Conservation (phyloP, 2,329 filamentous ascomycete genomes). For the Botrytis deweyae region DNA sequence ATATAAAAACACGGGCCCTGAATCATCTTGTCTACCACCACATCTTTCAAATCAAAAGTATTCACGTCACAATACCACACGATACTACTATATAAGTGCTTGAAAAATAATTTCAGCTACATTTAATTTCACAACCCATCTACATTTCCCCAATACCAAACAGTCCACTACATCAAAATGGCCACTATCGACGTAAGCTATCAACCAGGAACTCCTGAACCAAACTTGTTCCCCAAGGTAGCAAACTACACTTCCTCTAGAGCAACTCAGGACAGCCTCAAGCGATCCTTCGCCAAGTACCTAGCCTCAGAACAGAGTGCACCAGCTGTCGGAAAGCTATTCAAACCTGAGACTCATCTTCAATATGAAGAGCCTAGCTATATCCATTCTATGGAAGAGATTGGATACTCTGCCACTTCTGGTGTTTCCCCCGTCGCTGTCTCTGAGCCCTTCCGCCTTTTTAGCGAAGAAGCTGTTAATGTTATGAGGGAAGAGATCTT, state of each 20-base stretch:
- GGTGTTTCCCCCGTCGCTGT: conserved; percentile 64
- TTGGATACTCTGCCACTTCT: conserved; percentile 53
- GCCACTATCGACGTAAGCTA: conserved; percentile 33
- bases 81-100: background rate
- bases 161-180: conserved; percentile 26
- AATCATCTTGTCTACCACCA: background rate
- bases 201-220: conserved; percentile 32
- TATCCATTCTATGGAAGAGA: conserved; percentile 59
- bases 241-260: conserved; percentile 34
- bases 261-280: conserved; percentile 37
- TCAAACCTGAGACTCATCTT: conserved; percentile 57
- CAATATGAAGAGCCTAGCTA: conserved; percentile 51
- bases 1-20: background rate
- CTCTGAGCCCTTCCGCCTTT: conserved; percentile 64
- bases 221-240: conserved; percentile 31
- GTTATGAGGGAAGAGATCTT: conserved; percentile 64
- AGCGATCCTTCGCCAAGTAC: conserved; percentile 39
- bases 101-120: background rate
- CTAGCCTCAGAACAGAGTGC: conserved; percentile 36
- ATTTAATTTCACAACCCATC: background rate
- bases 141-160: background rate
- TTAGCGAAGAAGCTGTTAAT: conserved; percentile 59
- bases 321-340: conserved; percentile 41
- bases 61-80: background rate
- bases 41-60: background rate